These are phyloP conservation scores for Cyberlindnera lachancei DNA, from an alignment of 805 yeast genomes.

Conservation along the genomic window DNA sequence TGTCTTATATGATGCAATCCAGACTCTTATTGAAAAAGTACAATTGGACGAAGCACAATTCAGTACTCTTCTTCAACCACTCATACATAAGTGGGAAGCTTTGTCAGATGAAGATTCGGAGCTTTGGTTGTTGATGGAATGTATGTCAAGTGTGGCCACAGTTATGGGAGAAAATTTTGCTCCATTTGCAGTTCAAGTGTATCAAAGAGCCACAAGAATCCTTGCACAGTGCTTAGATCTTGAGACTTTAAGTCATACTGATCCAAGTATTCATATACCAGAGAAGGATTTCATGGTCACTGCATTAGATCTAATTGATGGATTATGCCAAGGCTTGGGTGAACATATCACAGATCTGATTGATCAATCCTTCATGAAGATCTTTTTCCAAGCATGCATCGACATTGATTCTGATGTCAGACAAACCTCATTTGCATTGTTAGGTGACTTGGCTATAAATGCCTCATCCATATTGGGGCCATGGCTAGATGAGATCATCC, in stretches of 20 bases:
- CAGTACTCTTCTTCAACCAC: conserved; percentile 66
- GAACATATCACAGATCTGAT: conserved; percentile 51
- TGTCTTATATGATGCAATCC: conserved; percentile 83
- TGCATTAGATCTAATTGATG: conserved; percentile 84
- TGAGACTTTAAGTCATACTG: conserved; percentile 53
- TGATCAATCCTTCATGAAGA: conserved; percentile 43
- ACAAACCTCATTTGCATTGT: conserved; percentile 81
- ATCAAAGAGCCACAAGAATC: conserved; percentile 67
- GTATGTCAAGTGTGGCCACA: conserved; percentile 88
- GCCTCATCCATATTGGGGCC: conserved; percentile 29
- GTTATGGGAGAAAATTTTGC: conserved; percentile 77
- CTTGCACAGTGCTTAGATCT: conserved; percentile 59
- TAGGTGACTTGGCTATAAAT: conserved; percentile 82
- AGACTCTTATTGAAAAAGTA: conserved; percentile 76
- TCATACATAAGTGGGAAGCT: conserved; percentile 72
- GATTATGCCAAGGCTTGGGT: conserved; percentile 84
- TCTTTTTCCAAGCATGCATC: conserved; percentile 62
- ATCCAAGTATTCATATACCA: conserved; percentile 66
- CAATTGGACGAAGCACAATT: conserved; percentile 51
- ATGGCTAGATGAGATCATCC: conserved; percentile 43
- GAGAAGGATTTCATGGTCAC: conserved; percentile 90
- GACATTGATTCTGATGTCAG: conserved; percentile 83
- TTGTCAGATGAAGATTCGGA: conserved; percentile 74
- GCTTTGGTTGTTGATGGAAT: conserved; percentile 87
- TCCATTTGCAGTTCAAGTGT: conserved; percentile 84